phyloP scores from a whole-genome alignment of 2,329 filamentous ascomycete genomes.

The Leptosphaerulina australis region DNA sequence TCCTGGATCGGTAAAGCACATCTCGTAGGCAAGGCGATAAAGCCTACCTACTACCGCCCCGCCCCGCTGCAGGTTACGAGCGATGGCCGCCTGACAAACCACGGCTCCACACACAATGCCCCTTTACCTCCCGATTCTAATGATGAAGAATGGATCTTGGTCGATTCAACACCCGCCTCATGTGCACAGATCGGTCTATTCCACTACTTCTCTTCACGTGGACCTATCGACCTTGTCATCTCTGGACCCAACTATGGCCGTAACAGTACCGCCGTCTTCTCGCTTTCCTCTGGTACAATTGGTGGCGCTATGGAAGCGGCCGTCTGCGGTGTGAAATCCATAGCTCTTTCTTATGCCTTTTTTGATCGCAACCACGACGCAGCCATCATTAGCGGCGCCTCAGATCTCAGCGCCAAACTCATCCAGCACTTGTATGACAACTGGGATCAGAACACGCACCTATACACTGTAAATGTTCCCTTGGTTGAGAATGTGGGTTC shows the following conservation, averaged over 20 bases:
- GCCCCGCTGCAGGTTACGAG: conserved; percentile 57
- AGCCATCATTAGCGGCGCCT: conserved; percentile 77
- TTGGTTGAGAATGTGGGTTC: conserved; percentile 75
- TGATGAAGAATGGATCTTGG: conserved; percentile 57
- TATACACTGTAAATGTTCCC: conserved; percentile 94
- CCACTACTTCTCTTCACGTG: conserved; percentile 54
- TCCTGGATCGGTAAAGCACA: conserved; percentile 99
- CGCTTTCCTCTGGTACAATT: conserved; percentile 56
- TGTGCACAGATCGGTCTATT: conserved; percentile 58
- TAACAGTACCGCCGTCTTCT: conserved; percentile 59
- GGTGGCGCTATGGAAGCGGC: conserved; percentile 59
- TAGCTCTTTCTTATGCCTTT: conserved; percentile 91
- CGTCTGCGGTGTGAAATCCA: conserved; percentile 60
- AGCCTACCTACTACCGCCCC: conserved; percentile 81
- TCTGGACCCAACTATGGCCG: conserved; percentile 58
- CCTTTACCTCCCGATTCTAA: conserved; percentile 42
- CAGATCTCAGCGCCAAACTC: conserved; percentile 73
- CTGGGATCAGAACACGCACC: conserved; percentile 73
- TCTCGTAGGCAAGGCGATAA: conserved; percentile 86
- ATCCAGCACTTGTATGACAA: conserved; percentile 79
- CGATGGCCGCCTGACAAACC: conserved; percentile 46
- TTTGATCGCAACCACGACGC: conserved; percentile 84
- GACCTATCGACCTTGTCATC: conserved; percentile 56
- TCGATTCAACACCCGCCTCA: conserved; percentile 57
- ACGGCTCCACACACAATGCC: conserved; percentile 42